Evolutionary conservation across 805 yeast species (phyloP).

Genomic region (Cyberlindnera americana): DNA sequence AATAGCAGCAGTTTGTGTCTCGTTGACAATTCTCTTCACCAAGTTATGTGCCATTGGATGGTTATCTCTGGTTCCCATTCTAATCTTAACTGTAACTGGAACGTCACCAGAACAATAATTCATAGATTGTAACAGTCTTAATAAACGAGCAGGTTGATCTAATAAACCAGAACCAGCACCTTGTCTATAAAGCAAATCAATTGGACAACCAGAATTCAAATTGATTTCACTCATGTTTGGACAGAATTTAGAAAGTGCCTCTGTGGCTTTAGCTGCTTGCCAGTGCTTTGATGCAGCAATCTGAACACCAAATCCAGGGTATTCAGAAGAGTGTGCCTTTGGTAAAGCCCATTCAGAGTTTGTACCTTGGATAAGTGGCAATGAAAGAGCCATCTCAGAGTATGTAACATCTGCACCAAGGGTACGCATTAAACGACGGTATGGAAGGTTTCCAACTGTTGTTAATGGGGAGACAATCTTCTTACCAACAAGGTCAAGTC

Average conservation of each 20-base stretch:
- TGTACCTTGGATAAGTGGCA: constrained; percentile 85
- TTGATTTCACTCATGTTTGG: constrained; percentile 75
- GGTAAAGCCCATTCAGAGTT: constrained; percentile 98
- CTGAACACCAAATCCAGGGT: constrained; percentile 90
- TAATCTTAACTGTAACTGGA: constrained; percentile 86
- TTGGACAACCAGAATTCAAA: constrained; percentile 96
- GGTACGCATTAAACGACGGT: constrained; percentile 84
- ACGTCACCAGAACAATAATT: constrained; percentile 82
- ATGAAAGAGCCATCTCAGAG: constrained; percentile 88
- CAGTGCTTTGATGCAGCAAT: constrained; percentile 88
- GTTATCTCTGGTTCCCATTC: constrained; percentile 85
- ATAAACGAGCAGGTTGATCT: constrained; percentile 81
- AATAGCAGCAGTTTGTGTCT: constrained; percentile 83
- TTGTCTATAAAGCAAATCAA: constrained; percentile 85
- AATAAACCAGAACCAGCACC: constrained; percentile 95
- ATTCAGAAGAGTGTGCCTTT: constrained; percentile 77
- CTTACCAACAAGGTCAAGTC: constrained; percentile 60
- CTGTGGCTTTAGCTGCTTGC: constrained; percentile 94
- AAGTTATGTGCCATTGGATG: constrained; percentile 84
- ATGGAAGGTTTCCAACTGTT: constrained; percentile 96
- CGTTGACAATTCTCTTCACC: constrained; percentile 66
- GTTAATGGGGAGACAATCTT: constrained; percentile 94
- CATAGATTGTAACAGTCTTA: constrained; percentile 84
- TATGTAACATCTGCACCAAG: constrained; percentile 92
- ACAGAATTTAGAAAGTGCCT: constrained; percentile 58